Base-by-base conservation (phyloP, 208 protist species). In the Crithidia sp. region DNA sequence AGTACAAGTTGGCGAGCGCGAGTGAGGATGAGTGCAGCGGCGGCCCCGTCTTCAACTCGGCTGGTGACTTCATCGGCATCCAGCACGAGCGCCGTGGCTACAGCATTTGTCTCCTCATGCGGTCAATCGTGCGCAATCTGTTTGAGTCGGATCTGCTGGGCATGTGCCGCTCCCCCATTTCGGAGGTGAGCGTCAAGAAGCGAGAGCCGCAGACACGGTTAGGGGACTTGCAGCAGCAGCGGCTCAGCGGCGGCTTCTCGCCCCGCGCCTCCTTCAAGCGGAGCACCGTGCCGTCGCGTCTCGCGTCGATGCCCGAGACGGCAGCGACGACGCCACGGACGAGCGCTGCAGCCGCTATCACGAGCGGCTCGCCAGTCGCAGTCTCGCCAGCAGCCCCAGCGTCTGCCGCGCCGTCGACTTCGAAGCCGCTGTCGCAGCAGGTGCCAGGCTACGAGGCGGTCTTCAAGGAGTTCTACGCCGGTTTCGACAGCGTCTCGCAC, bases 41-140 rank as follows among this genome's bases (percentile, higher is more conserved):
- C 40, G 92, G 92, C 0, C 74, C 87, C 17, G 90, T 95, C 50
- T 96, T 96, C 77, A 83, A 90, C 67, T 77, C 71, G 50, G 71
- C 83, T 7, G 92, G 92, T n/a, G 83, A 94, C 73, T 95, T 96
- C 83, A 79, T 96, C 39, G 92, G 90, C 7, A 47, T 96, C 49
- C 92, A 96, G 64, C 92, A 96, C 72, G 84, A 90, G 58, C 50
- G 45, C 36, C 43, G 75, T 67, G 81, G 77, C 36, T 79, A 91
- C 64, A 78, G 86, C 54, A 82, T 92, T 44, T 87, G 84, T 67
- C 71, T 96, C 40, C 74, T 87, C 60, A 89, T 79, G 16, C 72
- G 62, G 36, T 89, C 84, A 16, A 94, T 96, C 74, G 90, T 95
- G 39, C 77, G 73, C 0, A 83, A 93, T 62, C 71, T 96, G 4